Conservation (phyloP, 2,329 filamentous ascomycete species). For the Colletotrichum chrysophilum region DNA sequence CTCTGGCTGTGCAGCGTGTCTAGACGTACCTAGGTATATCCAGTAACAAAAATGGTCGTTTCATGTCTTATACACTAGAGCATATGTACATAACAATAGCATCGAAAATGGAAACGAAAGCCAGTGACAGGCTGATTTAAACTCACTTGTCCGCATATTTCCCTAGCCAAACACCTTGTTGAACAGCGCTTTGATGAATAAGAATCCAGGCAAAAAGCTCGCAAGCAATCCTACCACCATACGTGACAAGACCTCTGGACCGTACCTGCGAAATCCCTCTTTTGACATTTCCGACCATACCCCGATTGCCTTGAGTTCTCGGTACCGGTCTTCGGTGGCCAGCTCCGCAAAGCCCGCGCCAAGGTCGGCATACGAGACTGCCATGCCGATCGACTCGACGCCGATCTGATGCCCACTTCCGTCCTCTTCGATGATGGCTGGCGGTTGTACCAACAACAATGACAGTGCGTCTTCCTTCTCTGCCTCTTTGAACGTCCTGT, state of each 20-base stretch:
- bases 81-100: background rate
- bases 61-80: background rate
- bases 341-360: conserved; percentile 11
- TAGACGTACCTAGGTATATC: background rate
- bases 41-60: background rate
- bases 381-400: background rate
- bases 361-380: conserved; percentile 1
- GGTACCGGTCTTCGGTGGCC: background rate
- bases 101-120: background rate
- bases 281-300: background rate
- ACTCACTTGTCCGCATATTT: background rate
- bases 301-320: background rate
- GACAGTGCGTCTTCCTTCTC: background rate
- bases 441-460: conserved; percentile 4
- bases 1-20: conserved; percentile 1
- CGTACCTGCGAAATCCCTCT: background rate
- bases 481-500: background rate
- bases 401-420: background rate
- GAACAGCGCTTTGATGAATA: background rate
- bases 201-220: conserved; percentile 3
- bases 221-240: conserved; percentile 1
- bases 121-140: background rate
- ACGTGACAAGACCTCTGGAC: background rate
- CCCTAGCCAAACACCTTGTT: background rate
- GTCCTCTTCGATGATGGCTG: conserved; percentile 6